phyloP scores from a whole-genome alignment of 805 yeast genomes.

The Kluyveromyces aestuarii region DNA sequence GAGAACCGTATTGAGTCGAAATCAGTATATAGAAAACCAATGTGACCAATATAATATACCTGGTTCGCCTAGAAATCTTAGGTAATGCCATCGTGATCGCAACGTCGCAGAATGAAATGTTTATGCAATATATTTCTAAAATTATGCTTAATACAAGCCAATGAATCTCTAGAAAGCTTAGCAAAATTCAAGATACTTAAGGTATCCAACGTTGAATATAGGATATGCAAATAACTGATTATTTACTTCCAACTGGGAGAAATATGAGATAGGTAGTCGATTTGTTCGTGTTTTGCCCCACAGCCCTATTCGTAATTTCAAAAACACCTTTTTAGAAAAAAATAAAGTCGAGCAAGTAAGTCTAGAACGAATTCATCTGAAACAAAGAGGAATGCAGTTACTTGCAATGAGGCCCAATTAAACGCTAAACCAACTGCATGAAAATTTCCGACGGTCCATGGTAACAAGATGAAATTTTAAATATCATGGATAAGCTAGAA shows the following conservation, averaged over 20 bases:
- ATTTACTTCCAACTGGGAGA: too few relatives aligned
- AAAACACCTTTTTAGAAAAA: background rate
- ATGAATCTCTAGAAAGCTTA: background rate
- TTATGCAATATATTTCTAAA: background rate
- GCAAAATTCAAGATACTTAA: too few relatives aligned
- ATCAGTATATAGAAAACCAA: slow-evolving; percentile 4
- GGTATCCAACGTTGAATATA: too few relatives aligned
- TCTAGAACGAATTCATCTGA: background rate
- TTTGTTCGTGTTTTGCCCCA: background rate
- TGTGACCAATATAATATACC: slow-evolving; percentile 1
- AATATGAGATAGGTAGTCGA: background rate
- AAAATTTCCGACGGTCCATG: too few relatives aligned
- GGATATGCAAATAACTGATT: too few relatives aligned
- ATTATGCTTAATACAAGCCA: background rate
- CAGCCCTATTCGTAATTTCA: background rate
- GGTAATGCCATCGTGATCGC: background rate
- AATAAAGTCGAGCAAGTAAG: background rate
- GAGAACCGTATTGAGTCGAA: slow-evolving; percentile 4
- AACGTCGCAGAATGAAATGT: background rate
- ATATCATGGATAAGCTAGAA: too few relatives aligned
- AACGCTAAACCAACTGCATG: too few relatives aligned
- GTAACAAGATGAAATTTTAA: too few relatives aligned
- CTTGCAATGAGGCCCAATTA: too few relatives aligned
- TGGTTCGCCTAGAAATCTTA: background rate
- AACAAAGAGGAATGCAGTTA: background rate